A percentile compares a stretch with the other conserved stretches of the same genome.
phyloP scores from a whole-genome alignment of 1,284 basidiomycete genomes.

The Leccinum fallax region DNA sequence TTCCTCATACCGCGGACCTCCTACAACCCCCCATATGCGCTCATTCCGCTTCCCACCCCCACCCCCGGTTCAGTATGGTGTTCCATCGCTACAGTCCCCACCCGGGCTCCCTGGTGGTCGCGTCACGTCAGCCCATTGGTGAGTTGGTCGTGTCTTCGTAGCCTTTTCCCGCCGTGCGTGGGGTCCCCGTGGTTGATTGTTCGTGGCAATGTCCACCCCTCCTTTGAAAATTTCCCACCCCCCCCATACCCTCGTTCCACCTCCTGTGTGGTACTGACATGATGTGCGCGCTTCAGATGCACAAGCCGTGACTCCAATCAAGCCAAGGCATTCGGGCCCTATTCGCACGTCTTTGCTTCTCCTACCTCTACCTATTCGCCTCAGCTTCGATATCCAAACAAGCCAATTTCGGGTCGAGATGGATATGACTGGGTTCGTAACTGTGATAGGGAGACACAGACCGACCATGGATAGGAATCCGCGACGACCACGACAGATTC shows the following conservation, averaged over 20 bases:
- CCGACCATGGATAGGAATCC: slow-evolving; percentile 31
- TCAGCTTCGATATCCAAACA: background rate
- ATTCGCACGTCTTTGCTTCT: background rate
- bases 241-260: too few species aligned
- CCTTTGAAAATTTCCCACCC: too few species aligned
- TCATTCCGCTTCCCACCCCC: slow-evolving; percentile 17
- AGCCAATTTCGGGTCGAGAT: too few species aligned
- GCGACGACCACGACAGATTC: slow-evolving; percentile 34
- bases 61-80: background rate
- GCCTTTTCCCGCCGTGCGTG: background rate
- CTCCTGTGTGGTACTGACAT: too few species aligned
- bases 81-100: slow-evolving; percentile 2
- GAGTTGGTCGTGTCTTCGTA: slow-evolving; percentile 13
- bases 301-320: too few species aligned
- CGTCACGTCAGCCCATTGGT: slow-evolving; percentile 15
- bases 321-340: too few species aligned
- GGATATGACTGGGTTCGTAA: too few species aligned
- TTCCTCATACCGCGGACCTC: slow-evolving; percentile 1
- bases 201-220: too few species aligned
- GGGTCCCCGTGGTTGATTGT: background rate
- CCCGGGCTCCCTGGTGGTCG: slow-evolving; percentile 21
- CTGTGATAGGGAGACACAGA: slow-evolving; percentile 10
- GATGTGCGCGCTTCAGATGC: background rate
- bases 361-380: slow-evolving; percentile 1
- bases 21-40: slow-evolving; percentile 5